Percentiles rank a stretch among this genome's conserved stretches.
Conservation (phyloP, 495 filamentous ascomycete genomes). For the Cercophora samala region DNA sequence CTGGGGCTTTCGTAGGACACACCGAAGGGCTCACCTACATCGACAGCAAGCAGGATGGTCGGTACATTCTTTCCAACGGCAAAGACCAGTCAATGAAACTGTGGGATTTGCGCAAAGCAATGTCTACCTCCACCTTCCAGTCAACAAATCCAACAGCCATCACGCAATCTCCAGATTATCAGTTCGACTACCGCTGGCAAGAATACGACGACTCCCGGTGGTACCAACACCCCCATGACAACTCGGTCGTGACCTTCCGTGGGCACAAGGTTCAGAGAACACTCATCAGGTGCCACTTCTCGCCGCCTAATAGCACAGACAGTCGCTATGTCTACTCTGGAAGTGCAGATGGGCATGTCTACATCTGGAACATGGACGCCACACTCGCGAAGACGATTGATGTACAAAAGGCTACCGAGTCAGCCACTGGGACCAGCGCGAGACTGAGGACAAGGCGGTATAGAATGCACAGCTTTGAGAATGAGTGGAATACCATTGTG, state of each 20-base stretch:
- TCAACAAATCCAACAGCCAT: constrained; percentile 38
- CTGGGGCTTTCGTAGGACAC: constrained; percentile 90
- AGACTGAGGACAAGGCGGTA: constrained; percentile 14
- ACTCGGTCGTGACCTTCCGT: constrained; percentile 87
- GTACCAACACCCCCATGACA: constrained; percentile 77
- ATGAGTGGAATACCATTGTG: constrained; percentile 73
- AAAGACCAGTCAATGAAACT: constrained; percentile 98
- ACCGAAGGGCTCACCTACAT: constrained; percentile 94
- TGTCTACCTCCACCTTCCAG: constrained; percentile 62
- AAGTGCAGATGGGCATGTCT: constrained; percentile 81
- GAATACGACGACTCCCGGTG: constrained; percentile 66
- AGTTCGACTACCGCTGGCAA: constrained; percentile 76
- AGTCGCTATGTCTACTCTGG: constrained; percentile 92
- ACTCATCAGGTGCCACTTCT: constrained; percentile 93
- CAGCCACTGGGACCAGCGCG: constrained; percentile 13
- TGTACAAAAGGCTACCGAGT: constrained; percentile 61
- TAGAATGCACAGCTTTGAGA: constrained; percentile 35
- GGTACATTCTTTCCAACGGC: constrained; percentile 88
- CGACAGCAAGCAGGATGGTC: constrained; percentile 92
- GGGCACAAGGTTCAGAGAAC: constrained; percentile 87
- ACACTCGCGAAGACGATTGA: constrained; percentile 80
- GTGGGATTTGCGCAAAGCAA: constrained; percentile 87
- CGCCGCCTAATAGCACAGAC: constrained; percentile 81
- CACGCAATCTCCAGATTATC: constrained; percentile 45
- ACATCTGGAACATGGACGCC: constrained; percentile 91